phyloP scores from a whole-genome alignment of 2,329 filamentous ascomycete species.

The Phoma sp. region DNA sequence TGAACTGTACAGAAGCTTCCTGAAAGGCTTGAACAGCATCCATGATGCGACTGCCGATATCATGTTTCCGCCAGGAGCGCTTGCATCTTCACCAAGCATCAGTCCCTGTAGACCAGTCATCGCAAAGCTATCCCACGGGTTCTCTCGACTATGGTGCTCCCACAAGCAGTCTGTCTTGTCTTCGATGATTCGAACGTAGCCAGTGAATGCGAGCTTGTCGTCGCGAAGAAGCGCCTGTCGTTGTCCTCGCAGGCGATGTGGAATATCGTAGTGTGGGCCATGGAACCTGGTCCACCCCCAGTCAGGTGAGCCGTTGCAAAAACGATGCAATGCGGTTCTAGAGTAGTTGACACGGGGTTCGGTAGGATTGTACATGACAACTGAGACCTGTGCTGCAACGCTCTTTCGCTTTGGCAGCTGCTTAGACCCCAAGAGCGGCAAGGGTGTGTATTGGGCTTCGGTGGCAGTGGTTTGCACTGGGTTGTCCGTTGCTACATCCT shows the following conservation, averaged over 20 bases:
- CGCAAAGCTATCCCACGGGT: constrained; percentile 64
- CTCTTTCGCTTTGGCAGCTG: constrained; percentile 51
- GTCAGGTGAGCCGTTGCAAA: constrained; percentile 64
- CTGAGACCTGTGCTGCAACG: constrained; percentile 66
- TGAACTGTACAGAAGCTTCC: constrained; percentile 61
- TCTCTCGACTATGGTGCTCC: constrained; percentile 64
- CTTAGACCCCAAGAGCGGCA: constrained; percentile 46
- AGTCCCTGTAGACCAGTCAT: constrained; percentile 65
- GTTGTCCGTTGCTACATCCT: constrained; percentile 13
- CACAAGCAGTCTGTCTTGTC: constrained; percentile 68
- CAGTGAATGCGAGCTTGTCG: constrained; percentile 68
- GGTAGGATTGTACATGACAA: constrained; percentile 69
- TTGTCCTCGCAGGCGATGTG: constrained; percentile 63
- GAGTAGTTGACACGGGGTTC: constrained; percentile 67
- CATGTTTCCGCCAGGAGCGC: constrained; percentile 49
- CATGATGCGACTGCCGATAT: constrained; percentile 65
- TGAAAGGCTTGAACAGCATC: constrained; percentile 67
- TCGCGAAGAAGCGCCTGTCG: constrained; percentile 66
- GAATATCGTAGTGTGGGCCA: constrained; percentile 65
- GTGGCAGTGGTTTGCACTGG: constrained; percentile 1
- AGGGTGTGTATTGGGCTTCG: constrained; percentile 40
- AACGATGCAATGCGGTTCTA: constrained; percentile 65
- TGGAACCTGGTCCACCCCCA: constrained; percentile 71
- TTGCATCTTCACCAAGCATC: constrained; percentile 38
- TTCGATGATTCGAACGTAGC: constrained; percentile 66